Percentiles rank a stretch among this genome's conserved stretches.
Evolutionary conservation across 2,329 filamentous ascomycete species (phyloP).

Genomic region (Calcarisporium arbuscula): DNA sequence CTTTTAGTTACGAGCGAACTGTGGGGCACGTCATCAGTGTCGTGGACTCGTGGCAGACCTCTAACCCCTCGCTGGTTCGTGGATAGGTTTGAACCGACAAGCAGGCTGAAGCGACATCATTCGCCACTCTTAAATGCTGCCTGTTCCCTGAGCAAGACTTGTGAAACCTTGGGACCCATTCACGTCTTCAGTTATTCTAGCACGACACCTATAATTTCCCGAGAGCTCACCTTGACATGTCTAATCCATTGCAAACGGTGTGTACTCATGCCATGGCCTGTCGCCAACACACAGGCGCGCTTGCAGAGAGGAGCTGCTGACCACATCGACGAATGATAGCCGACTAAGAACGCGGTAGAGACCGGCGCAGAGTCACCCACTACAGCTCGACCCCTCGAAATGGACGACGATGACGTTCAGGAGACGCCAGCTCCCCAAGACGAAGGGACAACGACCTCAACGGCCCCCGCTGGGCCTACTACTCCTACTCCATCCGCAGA

Average conservation of each 20-base stretch:
- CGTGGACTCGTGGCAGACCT: constrained; percentile 21
- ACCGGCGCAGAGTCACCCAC: constrained; percentile 57
- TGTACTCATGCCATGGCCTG: constrained; percentile 24
- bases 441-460: constrained; percentile 26
- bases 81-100: no score
- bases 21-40: constrained; percentile 34
- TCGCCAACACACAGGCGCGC: constrained; percentile 8
- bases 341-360: constrained; percentile 38
- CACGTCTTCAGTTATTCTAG: no score
- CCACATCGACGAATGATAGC: constrained; percentile 8
- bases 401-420: constrained; percentile 65
- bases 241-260: constrained; percentile 38
- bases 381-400: constrained; percentile 57
- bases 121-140: no score
- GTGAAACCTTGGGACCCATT: no score
- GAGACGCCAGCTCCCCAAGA: constrained; percentile 47
- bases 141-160: no score
- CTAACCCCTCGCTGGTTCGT: constrained; percentile 22
- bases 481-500: constrained; percentile 23
- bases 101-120: constrained; percentile 21
- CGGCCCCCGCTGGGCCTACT: constrained; percentile 14
- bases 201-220: no score
- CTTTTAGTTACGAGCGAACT: no score
- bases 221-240: constrained; percentile 32
- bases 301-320: constrained; percentile 15